phyloP scores from a whole-genome alignment of 2,329 filamentous ascomycete genomes.

The Grosmannia penicillata region DNA sequence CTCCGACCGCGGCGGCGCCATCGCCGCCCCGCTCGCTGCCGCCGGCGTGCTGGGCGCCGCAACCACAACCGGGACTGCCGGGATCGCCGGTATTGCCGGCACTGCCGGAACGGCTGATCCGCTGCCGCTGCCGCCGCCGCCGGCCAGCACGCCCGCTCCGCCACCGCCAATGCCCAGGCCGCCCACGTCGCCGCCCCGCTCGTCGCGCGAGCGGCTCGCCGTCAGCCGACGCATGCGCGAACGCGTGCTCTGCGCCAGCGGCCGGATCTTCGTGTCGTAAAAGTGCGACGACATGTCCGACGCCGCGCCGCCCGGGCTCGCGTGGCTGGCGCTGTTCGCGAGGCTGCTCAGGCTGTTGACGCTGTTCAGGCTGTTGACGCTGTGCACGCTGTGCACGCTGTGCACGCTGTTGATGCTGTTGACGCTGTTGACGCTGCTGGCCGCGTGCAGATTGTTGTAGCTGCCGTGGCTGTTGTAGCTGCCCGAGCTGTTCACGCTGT shows the following conservation, averaged over 20 bases:
- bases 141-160: no score
- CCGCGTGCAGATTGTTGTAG: neutral
- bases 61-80: no score
- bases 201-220: constrained; percentile 31
- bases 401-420: neutral
- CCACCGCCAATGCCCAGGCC: neutral
- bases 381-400: neutral
- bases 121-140: neutral
- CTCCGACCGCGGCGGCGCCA: neutral
- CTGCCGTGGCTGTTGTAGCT: neutral
- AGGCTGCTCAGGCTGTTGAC: neutral
- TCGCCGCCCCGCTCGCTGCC: neutral
- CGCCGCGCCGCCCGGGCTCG: neutral
- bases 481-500: neutral
- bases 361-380: neutral
- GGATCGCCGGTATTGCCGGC: neutral
- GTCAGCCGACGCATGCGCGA: constrained; percentile 48
- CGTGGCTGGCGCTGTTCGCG: neutral
- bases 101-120: neutral
- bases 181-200: constrained; percentile 4
- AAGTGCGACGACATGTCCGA: constrained; percentile 35
- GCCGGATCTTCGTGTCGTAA: constrained; percentile 46
- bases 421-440: neutral
- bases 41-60: neutral
- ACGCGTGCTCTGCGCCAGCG: constrained; percentile 39